Percentiles rank a stretch among this genome's conserved stretches.
Evolutionary conservation across 495 filamentous ascomycete species (phyloP).

Genomic region (Xylaria venustula): DNA sequence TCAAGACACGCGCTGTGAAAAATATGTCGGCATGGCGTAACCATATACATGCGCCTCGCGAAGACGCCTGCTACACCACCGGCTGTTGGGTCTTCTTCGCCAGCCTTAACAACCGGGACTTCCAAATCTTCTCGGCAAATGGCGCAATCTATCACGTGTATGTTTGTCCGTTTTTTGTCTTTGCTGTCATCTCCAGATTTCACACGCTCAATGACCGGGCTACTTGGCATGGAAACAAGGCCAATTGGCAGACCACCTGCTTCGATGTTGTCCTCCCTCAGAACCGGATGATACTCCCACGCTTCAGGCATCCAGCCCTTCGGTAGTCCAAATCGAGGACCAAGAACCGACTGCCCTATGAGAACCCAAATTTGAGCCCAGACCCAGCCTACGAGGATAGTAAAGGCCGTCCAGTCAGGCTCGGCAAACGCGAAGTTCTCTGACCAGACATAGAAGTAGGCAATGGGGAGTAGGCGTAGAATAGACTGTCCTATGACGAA

Average conservation of each 20-base stretch:
- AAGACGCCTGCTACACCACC: constrained; percentile 69
- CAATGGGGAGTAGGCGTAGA: constrained; percentile 71
- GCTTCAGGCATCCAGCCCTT: constrained; percentile 73
- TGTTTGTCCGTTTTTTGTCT: constrained; percentile 42
- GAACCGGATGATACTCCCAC: constrained; percentile 91
- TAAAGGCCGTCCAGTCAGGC: constrained; percentile 61
- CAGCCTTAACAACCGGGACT: constrained; percentile 71
- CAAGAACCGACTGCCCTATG: constrained; percentile 77
- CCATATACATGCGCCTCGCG: constrained; percentile 84
- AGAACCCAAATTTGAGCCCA: constrained; percentile 86
- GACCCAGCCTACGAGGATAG: constrained; percentile 72
- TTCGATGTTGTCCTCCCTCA: constrained; percentile 83
- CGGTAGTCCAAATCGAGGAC: constrained; percentile 67
- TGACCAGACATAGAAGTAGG: constrained; percentile 72
- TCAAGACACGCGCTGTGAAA: constrained; percentile 93
- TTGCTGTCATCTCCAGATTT: constrained; percentile 18
- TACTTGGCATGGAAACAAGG: constrained; percentile 43
- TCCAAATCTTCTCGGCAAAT: constrained; percentile 92
- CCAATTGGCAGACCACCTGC: constrained; percentile 75
- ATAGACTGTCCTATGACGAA: constrained; percentile 83
- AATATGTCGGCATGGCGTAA: constrained; percentile 93
- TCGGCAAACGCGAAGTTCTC: constrained; percentile 81
- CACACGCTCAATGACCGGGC: constrained; percentile 34
- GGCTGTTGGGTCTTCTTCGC: constrained; percentile 46
- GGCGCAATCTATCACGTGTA: constrained; percentile 71